A percentile compares a stretch with the other conserved stretches of the same genome.
These are phyloP conservation scores for Leucocoprinus birnbaumii DNA, from an alignment of 768 basidiomycete species.

Conservation along the genomic window DNA sequence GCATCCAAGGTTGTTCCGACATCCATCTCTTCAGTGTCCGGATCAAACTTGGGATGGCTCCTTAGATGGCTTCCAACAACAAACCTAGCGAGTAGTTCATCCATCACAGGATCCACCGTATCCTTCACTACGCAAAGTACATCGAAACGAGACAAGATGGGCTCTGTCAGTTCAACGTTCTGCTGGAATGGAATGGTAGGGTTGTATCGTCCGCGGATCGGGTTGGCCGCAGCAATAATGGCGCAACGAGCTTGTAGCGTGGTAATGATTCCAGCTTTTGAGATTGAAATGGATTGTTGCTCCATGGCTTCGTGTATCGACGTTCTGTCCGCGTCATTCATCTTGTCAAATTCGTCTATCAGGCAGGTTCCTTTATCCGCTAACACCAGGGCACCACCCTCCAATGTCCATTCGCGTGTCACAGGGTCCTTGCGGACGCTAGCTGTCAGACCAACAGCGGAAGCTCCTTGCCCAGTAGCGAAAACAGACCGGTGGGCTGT, in stretches of 20 bases:
- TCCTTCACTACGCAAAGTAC: conserved; percentile 98
- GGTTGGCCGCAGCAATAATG: conserved; percentile 97
- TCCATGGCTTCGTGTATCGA: conserved; percentile 99
- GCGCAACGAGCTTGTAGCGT: conserved; percentile 96
- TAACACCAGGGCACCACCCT: conserved; percentile 96
- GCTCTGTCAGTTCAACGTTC: conserved; percentile 98
- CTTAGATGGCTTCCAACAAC: conserved; percentile 97
- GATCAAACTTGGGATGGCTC: conserved; percentile 91
- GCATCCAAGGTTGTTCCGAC: conserved; percentile 88
- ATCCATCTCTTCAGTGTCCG: conserved; percentile 86
- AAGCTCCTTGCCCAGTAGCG: conserved; percentile 97
- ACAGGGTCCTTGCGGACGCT: conserved; percentile 98
- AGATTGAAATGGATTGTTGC: conserved; percentile 98
- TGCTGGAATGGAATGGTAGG: conserved; percentile 98
- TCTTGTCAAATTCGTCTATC: conserved; percentile 99
- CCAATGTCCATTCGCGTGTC: conserved; percentile 97
- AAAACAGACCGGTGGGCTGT: conserved; percentile 97
- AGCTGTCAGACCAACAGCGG: conserved; percentile 96
- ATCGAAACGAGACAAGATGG: conserved; percentile 97
- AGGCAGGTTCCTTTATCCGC: conserved; percentile 98
- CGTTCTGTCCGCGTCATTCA: conserved; percentile 97
- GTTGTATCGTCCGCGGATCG: conserved; percentile 95
- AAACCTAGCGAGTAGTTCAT: conserved; percentile 93
- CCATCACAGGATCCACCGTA: conserved; percentile 93
- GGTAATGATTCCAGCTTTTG: conserved; percentile 99